These are phyloP conservation scores for Urochloa ruziziensis DNA, from an alignment of 176 grass and related monocot species.

Conservation along the genomic window DNA sequence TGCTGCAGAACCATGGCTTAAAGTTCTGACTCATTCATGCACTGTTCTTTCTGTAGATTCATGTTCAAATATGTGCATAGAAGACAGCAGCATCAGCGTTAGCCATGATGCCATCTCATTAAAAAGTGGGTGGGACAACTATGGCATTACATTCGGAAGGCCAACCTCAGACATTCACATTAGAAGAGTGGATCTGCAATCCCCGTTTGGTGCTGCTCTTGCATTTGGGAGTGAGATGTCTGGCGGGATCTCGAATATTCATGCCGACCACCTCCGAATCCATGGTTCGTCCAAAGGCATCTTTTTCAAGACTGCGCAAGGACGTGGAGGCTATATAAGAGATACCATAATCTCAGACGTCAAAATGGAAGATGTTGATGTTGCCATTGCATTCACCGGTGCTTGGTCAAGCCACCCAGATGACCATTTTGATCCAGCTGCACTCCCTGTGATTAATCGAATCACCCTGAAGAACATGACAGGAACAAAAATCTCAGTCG, in stretches of 20 bases:
- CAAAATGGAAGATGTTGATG: slow-evolving; percentile 62
- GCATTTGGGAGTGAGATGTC: slow-evolving; percentile 91
- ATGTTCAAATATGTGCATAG: slow-evolving; percentile 72
- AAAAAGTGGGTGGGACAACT: slow-evolving; percentile 79
- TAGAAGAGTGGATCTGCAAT: slow-evolving; percentile 54
- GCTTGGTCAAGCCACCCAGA: slow-evolving; percentile 52
- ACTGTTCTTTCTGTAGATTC: slow-evolving; percentile 57
- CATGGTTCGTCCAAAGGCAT: slow-evolving; percentile 59
- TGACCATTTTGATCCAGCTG: slow-evolving; percentile 57
- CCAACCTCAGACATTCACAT: slow-evolving; percentile 61
- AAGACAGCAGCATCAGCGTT: slow-evolving; percentile 54
- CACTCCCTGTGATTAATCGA: slow-evolving; percentile 47
- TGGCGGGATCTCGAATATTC: slow-evolving; percentile 63
- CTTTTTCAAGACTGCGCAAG: slow-evolving; percentile 65
- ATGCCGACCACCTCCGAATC: slow-evolving; percentile 47
- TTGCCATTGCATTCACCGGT: slow-evolving; percentile 66
- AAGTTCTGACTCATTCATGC: slow-evolving; percentile 7
- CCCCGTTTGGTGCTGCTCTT: slow-evolving; percentile 59
- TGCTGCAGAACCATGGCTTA: slow-evolving; percentile 6
- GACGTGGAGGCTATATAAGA: slow-evolving; percentile 74
- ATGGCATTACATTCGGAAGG: slow-evolving; percentile 59
- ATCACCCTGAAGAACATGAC: slow-evolving; percentile 72
- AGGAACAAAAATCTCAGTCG: slow-evolving; percentile 55
- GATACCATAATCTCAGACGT: slow-evolving; percentile 60
- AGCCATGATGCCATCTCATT: slow-evolving; percentile 72